phyloP scores from a whole-genome alignment of 2,329 filamentous ascomycete species.

The Ophiostoma australiae region DNA sequence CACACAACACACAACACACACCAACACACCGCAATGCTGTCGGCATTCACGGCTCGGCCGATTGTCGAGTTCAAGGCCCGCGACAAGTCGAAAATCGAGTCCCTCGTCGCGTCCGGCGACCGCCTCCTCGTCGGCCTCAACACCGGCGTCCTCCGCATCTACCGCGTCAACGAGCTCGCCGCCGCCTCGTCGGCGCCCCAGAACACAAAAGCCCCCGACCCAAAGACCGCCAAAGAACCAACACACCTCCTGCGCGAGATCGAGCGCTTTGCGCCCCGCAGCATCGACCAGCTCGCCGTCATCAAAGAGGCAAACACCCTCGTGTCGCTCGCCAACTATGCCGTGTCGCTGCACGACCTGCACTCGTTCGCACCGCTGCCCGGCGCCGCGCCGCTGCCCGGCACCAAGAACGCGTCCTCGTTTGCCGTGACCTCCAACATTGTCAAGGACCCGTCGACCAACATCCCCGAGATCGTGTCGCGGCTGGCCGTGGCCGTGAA shows the following conservation, averaged over 20 bases:
- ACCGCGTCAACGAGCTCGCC: conserved; percentile 71
- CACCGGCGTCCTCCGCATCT: conserved; percentile 82
- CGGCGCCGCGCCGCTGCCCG: conserved; percentile 62
- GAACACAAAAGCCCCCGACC: background rate
- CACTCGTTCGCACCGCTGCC: conserved; percentile 71
- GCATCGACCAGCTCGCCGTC: conserved; percentile 88
- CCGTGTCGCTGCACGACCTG: conserved; percentile 85
- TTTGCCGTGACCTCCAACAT: conserved; percentile 97
- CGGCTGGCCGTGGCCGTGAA: conserved; percentile 89
- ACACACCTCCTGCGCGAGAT: conserved; percentile 86
- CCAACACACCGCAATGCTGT: conserved; percentile 66
- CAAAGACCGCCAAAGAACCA: conserved; percentile 40
- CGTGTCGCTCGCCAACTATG: conserved; percentile 83
- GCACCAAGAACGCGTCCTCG: conserved; percentile 80
- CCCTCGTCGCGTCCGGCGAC: conserved; percentile 88
- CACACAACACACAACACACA: background rate
- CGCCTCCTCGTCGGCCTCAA: conserved; percentile 87
- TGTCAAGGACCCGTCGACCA: conserved; percentile 78
- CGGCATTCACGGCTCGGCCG: conserved; percentile 91
- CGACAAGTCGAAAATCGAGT: conserved; percentile 97
- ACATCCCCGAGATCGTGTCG: conserved; percentile 89
- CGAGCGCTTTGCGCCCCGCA: conserved; percentile 85
- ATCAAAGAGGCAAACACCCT: conserved; percentile 93
- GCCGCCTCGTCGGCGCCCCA: conserved; percentile 27
- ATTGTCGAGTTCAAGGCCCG: conserved; percentile 94